Percentiles rank a stretch among this genome's conserved stretches.
phyloP scores from a whole-genome alignment of 768 basidiomycete species.

The Psilocybe cyanescens region DNA sequence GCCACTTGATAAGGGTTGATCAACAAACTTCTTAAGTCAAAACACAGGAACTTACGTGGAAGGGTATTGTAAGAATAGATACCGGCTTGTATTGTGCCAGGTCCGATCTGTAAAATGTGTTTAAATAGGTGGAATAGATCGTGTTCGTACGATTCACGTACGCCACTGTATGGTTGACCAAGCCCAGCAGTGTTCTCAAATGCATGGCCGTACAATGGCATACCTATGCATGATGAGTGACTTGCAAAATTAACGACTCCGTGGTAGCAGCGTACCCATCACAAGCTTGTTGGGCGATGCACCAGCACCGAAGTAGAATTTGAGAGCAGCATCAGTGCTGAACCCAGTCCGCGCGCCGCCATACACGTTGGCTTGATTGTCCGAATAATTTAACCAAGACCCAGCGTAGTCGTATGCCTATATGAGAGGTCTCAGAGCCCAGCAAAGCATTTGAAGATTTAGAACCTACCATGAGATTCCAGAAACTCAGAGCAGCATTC shows the following conservation, averaged over 20 bases:
- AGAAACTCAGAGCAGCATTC: conserved; percentile 68
- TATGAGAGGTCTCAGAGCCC: not conserved
- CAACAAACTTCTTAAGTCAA: not conserved
- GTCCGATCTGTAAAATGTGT: conserved; percentile 56
- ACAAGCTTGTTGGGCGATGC: conserved; percentile 69
- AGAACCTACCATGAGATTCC: conserved; percentile 78
- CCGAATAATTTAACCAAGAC: conserved; percentile 68
- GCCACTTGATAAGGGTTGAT: conserved; percentile 35
- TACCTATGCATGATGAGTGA: conserved; percentile 40
- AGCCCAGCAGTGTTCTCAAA: conserved; percentile 74
- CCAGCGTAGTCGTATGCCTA: conserved; percentile 81
- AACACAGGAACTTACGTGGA: conserved; percentile 47
- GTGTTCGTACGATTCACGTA: conserved; percentile 29
- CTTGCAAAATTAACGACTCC: not conserved
- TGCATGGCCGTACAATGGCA: conserved; percentile 81
- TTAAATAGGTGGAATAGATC: not conserved
- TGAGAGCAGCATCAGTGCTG: conserved; percentile 69
- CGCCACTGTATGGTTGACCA: conserved; percentile 69
- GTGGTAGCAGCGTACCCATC: conserved; percentile 46
- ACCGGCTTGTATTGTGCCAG: conserved; percentile 70
- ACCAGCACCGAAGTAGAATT: conserved; percentile 61
- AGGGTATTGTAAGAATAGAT: conserved; percentile 80
- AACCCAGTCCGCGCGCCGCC: conserved; percentile 64
- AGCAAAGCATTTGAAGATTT: not conserved
- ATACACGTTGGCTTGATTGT: conserved; percentile 68